phyloP scores from a whole-genome alignment of 306 rosid genomes.

The Cucurbita maxima region DNA sequence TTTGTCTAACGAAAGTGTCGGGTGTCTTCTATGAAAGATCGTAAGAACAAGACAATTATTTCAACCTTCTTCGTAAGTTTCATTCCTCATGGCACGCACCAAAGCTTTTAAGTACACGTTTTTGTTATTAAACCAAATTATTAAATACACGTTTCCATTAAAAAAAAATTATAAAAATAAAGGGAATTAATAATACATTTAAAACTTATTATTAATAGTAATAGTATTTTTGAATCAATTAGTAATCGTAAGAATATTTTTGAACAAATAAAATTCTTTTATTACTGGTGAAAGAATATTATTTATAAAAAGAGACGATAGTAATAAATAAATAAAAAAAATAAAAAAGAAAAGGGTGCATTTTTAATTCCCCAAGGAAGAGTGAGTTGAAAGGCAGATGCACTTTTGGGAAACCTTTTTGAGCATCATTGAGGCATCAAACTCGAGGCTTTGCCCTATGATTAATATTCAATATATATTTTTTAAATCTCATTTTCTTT shows the following conservation, averaged over 20 bases:
- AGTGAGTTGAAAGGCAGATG: background rate
- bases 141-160: background rate
- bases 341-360: background rate
- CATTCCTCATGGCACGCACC: background rate
- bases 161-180: no score
- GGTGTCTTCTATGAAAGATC: background rate
- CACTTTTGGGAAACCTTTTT: background rate
- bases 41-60: background rate
- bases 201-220: no score
- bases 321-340: no score
- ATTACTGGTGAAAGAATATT: no score
- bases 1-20: background rate
- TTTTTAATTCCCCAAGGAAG: background rate
- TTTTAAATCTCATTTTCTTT: background rate
- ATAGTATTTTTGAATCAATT: no score
- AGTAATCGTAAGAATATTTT: no score
- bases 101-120: background rate
- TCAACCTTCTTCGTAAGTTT: background rate
- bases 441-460: background rate
- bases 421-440: slow-evolving; percentile 2
- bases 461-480: background rate
- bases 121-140: background rate
- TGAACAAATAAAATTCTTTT: no score
- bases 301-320: no score
- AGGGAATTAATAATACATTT: no score